A percentile compares a stretch with the other conserved stretches of the same genome.
Evolutionary conservation across 2,329 filamentous ascomycete species (phyloP).

Genomic region (Sporothrix sp.): DNA sequence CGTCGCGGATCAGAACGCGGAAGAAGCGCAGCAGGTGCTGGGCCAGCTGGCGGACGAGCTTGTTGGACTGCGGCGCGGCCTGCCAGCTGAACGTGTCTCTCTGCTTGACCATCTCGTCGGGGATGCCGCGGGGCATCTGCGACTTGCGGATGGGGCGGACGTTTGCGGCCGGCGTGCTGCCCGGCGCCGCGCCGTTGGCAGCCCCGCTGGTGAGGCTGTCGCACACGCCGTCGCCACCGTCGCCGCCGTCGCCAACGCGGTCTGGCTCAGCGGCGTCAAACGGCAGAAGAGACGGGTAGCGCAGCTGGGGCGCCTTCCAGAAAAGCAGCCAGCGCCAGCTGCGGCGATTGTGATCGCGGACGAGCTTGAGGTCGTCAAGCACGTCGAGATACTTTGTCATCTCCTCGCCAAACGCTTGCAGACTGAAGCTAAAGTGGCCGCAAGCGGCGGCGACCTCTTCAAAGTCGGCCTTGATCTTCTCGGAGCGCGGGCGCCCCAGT

Average conservation of each 20-base stretch:
- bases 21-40: conserved; percentile 36
- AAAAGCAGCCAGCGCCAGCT: conserved; percentile 83
- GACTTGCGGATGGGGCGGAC: conserved; percentile 42
- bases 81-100: conserved; percentile 48
- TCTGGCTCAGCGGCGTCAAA: conserved; percentile 30
- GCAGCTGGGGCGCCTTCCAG: conserved; percentile 41
- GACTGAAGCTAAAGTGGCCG: conserved; percentile 87
- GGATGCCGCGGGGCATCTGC: conserved; percentile 46
- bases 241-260: not conserved
- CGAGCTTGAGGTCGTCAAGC: conserved; percentile 72
- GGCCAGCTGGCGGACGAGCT: conserved; percentile 34
- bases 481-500: conserved; percentile 54
- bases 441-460: conserved; percentile 98
- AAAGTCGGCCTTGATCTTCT: conserved; percentile 80
- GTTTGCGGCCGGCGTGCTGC: not conserved
- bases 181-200: not conserved
- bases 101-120: conserved; percentile 41
- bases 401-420: conserved; percentile 85
- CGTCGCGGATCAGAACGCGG: conserved; percentile 43
- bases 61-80: conserved; percentile 39
- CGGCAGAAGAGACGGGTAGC: conserved; percentile 19
- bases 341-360: conserved; percentile 49
- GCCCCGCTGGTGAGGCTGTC: not conserved
- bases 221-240: not conserved
- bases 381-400: conserved; percentile 74